These are phyloP conservation scores for Penicillium alfredii DNA, from an alignment of 495 filamentous ascomycete species.

Conservation along the genomic window DNA sequence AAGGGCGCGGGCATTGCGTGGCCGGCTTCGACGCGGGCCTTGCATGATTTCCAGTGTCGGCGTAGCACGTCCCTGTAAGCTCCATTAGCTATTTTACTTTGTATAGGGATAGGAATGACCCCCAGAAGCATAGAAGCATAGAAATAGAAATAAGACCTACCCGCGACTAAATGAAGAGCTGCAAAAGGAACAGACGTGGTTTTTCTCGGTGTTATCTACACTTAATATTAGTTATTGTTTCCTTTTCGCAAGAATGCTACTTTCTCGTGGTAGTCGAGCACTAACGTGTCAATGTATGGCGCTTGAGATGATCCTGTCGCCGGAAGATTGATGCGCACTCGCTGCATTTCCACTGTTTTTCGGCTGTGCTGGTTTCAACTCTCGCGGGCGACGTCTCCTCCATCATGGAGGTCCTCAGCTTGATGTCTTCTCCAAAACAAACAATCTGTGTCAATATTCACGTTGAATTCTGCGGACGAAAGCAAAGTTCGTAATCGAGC, in stretches of 20 bases:
- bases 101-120: too few species aligned
- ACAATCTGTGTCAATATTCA: too few species aligned
- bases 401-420: too few species aligned
- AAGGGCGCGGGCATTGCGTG: conserved; percentile 23
- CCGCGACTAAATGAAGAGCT: conserved; percentile 27
- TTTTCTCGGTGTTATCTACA: conserved; percentile 19
- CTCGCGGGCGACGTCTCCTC: too few species aligned
- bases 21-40: conserved; percentile 16
- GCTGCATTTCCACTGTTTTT: conserved; percentile 24
- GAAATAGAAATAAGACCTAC: conserved; percentile 16
- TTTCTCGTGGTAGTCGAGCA: background rate
- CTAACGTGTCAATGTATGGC: conserved; percentile 28
- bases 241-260: background rate
- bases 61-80: conserved; percentile 25
- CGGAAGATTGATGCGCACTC: conserved; percentile 25
- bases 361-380: background rate
- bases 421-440: too few species aligned
- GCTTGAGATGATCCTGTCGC: conserved; percentile 29
- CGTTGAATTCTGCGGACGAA: too few species aligned
- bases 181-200: conserved; percentile 27
- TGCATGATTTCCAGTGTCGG: conserved; percentile 34
- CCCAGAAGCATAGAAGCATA: too few species aligned
- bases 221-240: background rate
- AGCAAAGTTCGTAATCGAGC: too few species aligned
- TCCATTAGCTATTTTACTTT: conserved; percentile 1